Conservation (phyloP, 768 basidiomycete genomes). For the Cytidiella melzeri region DNA sequence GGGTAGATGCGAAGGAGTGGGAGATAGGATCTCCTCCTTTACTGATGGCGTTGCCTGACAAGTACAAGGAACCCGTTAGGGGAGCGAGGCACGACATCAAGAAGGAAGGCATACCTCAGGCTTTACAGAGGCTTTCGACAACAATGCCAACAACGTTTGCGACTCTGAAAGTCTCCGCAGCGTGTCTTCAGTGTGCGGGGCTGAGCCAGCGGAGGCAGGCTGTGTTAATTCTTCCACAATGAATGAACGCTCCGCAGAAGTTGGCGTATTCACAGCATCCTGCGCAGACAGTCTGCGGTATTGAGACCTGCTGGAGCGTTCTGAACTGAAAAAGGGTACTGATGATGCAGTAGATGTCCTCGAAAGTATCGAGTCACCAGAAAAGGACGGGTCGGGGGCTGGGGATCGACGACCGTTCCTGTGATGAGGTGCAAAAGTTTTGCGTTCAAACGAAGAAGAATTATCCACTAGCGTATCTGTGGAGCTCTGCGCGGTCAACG, state of each 20-base stretch:
- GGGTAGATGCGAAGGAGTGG: too few species aligned
- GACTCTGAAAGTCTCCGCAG: conserved; percentile 1
- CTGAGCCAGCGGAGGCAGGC: too few species aligned
- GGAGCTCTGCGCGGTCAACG: background rate
- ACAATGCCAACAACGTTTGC: background rate
- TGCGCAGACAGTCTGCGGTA: too few species aligned
- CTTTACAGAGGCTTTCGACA: background rate
- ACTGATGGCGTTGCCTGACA: background rate
- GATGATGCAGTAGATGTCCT: background rate
- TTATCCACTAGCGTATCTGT: background rate
- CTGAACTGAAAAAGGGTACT: too few species aligned
- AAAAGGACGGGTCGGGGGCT: background rate
- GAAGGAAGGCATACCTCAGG: background rate
- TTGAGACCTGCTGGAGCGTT: too few species aligned
- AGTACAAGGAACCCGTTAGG: too few species aligned
- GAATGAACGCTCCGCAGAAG: too few species aligned
- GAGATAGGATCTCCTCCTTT: background rate
- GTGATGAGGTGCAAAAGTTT: background rate
- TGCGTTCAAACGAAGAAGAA: background rate
- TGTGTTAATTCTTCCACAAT: too few species aligned
- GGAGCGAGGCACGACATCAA: too few species aligned
- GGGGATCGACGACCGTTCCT: background rate
- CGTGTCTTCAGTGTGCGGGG: background rate
- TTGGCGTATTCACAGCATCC: too few species aligned
- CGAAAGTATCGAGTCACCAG: background rate